Evolutionary conservation across 371 early-diverging fungal species (phyloP), one percentile per base, ranked within the genome.

Genomic region (Batrachochytrium dendrobatidis): DNA sequence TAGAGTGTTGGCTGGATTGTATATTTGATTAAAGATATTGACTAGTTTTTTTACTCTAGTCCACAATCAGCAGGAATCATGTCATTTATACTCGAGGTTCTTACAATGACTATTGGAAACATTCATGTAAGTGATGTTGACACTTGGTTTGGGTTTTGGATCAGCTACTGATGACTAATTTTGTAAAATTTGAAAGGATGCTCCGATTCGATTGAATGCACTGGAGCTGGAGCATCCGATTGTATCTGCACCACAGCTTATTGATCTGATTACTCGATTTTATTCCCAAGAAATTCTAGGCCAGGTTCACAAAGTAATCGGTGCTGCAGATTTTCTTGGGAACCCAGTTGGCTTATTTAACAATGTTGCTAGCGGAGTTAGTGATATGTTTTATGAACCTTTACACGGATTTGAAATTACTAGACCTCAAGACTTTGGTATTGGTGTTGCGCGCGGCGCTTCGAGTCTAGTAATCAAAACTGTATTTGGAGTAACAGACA

Each of bases 271-370:
- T 53, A 75, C 75, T 34, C 77, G 81, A 31, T 93, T 95, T 69
- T 97, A 96, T 61, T 81, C 88, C 29, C 90, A 93, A 61, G 92
- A 94, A 68, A 76, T 88, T 15, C 76, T 95, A 26, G 88, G 89
- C 59, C 95, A 98, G 72, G 65, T 95, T 1, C 91, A 97, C 76
- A 86, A 88, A 69, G 76, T 99, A 39, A 76, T 98, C 6, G 99
- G 99, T 1, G 93, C 95, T 12, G 97, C 95, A 5, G 98, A 99
- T 66, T 83, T 98, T 59, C 76, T 98, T 43, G 99, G 99, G 26
- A 99, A 99, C 65, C 99, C 99, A 0, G 95, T 97, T 0, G 97
- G 98, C 0, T 71, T 99, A 28, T 98, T 97, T 69, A 94, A 83
- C 72, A 96, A 84, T 59, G 76, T 99, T 43, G 88, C 90, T 58